A percentile compares a stretch with the other conserved stretches of the same genome.
Evolutionary conservation across 352 stramenopile genomes (phyloP).

Genomic region (Lagenidium giganteum): DNA sequence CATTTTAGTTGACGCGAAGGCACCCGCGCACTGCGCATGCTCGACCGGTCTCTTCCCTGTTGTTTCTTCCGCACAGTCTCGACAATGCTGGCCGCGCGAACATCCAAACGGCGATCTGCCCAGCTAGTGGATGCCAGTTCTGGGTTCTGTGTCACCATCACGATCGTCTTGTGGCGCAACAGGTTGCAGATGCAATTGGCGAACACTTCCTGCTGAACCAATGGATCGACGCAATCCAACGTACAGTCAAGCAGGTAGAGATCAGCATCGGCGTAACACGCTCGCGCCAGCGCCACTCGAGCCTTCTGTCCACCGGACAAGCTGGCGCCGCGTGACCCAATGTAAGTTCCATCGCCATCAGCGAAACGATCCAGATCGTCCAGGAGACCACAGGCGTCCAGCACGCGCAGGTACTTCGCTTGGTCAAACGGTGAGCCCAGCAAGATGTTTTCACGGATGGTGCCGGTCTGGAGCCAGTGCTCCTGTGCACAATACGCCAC

Average conservation of each 20-base stretch:
- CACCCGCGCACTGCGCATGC: no score
- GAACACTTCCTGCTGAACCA: constrained; percentile 93
- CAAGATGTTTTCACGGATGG: constrained; percentile 92
- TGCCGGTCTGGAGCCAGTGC: constrained; percentile 94
- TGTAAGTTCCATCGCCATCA: constrained; percentile 89
- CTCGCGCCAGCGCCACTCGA: constrained; percentile 54
- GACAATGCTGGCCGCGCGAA: no score
- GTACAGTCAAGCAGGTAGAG: constrained; percentile 91
- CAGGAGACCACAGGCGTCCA: constrained; percentile 79
- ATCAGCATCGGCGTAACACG: constrained; percentile 59
- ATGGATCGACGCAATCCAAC: constrained; percentile 90
- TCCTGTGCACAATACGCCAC: constrained; percentile 84
- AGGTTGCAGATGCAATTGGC: constrained; percentile 40
- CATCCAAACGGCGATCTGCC: no score
- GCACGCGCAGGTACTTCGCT: constrained; percentile 45
- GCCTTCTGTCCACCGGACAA: constrained; percentile 93
- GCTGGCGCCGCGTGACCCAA: constrained; percentile 95
- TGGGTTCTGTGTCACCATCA: constrained; percentile 95
- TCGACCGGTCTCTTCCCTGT: no score
- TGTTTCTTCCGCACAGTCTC: no score
- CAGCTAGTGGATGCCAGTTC: no score
- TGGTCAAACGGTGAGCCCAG: constrained; percentile 75
- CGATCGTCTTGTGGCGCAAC: constrained; percentile 57
- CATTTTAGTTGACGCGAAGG: no score
- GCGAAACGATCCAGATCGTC: constrained; percentile 85